Conservation (phyloP, 2,329 filamentous ascomycete genomes). For the Trichoderma atrobrunneum region DNA sequence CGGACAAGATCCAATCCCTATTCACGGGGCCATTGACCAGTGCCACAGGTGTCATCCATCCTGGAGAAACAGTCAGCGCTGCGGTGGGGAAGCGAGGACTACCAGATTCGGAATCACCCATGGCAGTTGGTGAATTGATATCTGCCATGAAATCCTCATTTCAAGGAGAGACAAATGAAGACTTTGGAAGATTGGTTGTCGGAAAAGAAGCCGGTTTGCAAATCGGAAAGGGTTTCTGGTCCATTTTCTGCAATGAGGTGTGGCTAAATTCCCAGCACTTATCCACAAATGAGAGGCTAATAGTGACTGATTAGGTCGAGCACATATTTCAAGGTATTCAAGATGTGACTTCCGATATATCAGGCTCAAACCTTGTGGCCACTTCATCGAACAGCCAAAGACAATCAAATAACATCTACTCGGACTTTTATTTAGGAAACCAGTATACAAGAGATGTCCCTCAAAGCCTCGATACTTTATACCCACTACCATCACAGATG, state of each 20-base stretch:
- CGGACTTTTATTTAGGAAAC: not conserved
- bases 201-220: conserved; percentile 21
- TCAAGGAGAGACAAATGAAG: not conserved
- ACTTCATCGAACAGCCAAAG: not conserved
- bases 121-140: not conserved
- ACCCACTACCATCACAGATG: not conserved
- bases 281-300: not conserved
- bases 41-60: not conserved
- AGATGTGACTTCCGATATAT: not conserved
- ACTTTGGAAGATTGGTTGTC: conserved; percentile 8
- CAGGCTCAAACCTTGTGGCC: not conserved
- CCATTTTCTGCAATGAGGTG: conserved; percentile 33
- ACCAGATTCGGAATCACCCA: not conserved
- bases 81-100: not conserved
- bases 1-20: not conserved
- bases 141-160: not conserved
- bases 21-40: not conserved
- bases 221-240: conserved; percentile 33
- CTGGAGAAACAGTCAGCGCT: not conserved
- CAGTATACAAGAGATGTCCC: not conserved
- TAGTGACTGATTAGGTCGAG: not conserved
- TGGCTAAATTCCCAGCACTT: not conserved
- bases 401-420: not conserved
- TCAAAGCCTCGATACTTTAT: not conserved
- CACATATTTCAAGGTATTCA: not conserved